Percentiles rank a stretch among this genome's conserved stretches.
phyloP scores from a whole-genome alignment of 768 basidiomycete species.

The Macrolepiota fuliginosa region DNA sequence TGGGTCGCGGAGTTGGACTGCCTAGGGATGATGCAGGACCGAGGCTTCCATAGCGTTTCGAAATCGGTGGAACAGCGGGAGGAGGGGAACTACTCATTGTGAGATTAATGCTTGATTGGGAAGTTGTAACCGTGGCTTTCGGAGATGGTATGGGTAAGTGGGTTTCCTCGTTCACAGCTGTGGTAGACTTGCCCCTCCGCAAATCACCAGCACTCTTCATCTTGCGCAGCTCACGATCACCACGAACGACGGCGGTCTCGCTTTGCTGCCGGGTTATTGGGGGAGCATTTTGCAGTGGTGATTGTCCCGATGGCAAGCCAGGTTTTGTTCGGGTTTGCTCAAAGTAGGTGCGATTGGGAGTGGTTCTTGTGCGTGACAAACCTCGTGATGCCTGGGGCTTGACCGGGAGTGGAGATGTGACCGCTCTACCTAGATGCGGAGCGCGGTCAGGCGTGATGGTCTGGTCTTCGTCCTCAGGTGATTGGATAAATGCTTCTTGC shows the following conservation, averaged over 20 bases:
- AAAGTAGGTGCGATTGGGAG: conserved; percentile 62
- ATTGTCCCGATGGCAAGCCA: conserved; percentile 15
- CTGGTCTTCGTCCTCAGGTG: conserved; percentile 66
- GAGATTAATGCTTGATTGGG: conserved; percentile 71
- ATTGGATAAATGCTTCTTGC: conserved; percentile 25
- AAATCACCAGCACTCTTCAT: conserved; percentile 90
- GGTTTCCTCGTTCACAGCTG: conserved; percentile 25
- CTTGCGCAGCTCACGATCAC: conserved; percentile 65
- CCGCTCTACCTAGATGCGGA: conserved; percentile 49
- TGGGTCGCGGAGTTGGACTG: conserved; percentile 33
- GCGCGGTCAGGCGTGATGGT: conserved; percentile 69
- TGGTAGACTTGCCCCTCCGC: conserved; percentile 41
- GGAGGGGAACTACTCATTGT: conserved; percentile 34
- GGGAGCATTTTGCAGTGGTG: conserved; percentile 8
- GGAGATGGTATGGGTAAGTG: conserved; percentile 37
- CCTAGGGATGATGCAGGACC: conserved; percentile 48
- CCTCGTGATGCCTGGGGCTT: conserved; percentile 32
- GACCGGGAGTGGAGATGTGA: conserved; percentile 44
- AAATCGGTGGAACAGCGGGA: conserved; percentile 31
- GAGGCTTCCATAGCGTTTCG: conserved; percentile 68
- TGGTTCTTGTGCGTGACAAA: conserved; percentile 71
- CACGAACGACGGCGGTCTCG: conserved; percentile 36
- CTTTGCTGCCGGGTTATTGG: conserved; percentile 24
- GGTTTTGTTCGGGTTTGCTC: conserved; percentile 39
- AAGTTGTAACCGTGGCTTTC: conserved; percentile 45